Conservation (phyloP, 129 eudicot genomes). For the Tagetes patula region DNA sequence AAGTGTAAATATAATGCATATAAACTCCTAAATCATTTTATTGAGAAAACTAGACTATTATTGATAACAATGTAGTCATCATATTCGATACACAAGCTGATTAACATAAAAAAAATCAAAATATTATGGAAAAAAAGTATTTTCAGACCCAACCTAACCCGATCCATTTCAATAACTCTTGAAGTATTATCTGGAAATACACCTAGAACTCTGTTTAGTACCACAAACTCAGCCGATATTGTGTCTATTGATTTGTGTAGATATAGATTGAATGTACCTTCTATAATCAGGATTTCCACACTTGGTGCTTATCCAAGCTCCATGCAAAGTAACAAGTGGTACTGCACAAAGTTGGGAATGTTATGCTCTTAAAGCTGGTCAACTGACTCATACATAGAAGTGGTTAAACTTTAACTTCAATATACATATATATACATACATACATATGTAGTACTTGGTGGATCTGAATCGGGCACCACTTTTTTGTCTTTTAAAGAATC, state of each 20-base stretch:
- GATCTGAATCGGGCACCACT: slow-evolving; percentile 75
- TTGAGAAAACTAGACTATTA: not conserved
- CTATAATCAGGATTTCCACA: slow-evolving; percentile 96
- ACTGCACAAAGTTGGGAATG: slow-evolving; percentile 45
- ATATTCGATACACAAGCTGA: not conserved
- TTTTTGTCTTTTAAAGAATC: slow-evolving; percentile 50
- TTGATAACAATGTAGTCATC: not conserved
- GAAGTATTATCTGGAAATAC: not conserved
- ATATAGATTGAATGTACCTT: slow-evolving; percentile 46
- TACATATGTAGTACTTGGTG: slow-evolving; percentile 61
- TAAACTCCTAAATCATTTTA: not conserved
- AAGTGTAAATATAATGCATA: not conserved
- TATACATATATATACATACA: not conserved
- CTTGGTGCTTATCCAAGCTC: slow-evolving; percentile 98
- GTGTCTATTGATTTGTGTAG: not conserved
- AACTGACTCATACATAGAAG: not conserved
- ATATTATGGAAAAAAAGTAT: not conserved
- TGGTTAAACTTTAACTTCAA: not conserved
- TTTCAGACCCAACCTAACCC: not conserved
- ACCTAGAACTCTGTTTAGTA: not conserved
- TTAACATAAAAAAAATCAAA: not conserved
- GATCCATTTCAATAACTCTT: not conserved
- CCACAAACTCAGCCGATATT: not conserved
- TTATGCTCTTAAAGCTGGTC: not conserved
- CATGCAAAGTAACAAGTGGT: slow-evolving; percentile 81